phyloP scores from a whole-genome alignment of 2,329 filamentous ascomycete species.

The Pezicula carpinea region DNA sequence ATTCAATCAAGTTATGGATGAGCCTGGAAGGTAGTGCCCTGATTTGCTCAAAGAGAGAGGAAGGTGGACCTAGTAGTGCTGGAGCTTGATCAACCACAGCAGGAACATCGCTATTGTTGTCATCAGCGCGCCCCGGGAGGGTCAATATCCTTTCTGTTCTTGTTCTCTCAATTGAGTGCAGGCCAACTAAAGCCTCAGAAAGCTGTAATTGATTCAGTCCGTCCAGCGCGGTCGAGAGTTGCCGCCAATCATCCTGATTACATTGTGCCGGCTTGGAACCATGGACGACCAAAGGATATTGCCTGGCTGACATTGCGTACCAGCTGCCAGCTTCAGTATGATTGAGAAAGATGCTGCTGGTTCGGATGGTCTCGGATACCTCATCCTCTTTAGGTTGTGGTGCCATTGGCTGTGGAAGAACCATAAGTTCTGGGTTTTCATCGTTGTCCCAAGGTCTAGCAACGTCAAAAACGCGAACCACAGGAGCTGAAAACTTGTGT shows the following conservation, averaged over 20 bases:
- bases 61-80: conserved; percentile 30
- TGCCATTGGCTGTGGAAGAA: conserved; percentile 80
- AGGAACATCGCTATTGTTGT: not conserved
- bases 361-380: conserved; percentile 46
- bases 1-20: conserved; percentile 45
- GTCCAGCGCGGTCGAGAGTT: conserved; percentile 31
- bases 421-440: conserved; percentile 68
- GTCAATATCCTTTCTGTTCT: conserved; percentile 39
- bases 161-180: conserved; percentile 55
- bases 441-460: conserved; percentile 67
- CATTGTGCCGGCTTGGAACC: conserved; percentile 48
- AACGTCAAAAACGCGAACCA: conserved; percentile 85
- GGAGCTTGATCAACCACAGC: conserved; percentile 9
- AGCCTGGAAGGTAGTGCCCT: conserved; percentile 46
- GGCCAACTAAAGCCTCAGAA: conserved; percentile 63
- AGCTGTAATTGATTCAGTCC: conserved; percentile 40
- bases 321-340: conserved; percentile 81
- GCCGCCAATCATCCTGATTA: conserved; percentile 50
- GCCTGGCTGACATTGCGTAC: conserved; percentile 86
- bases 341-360: conserved; percentile 76
- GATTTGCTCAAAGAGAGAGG: conserved; percentile 43
- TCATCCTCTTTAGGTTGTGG: conserved; percentile 45
- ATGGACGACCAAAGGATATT: conserved; percentile 80
- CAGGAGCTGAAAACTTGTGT: conserved; percentile 68
- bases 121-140: conserved; percentile 21